Evolutionary conservation across 192 early-diverging fungal genomes (phyloP).

Genomic region (Gonapodya prolifera): DNA sequence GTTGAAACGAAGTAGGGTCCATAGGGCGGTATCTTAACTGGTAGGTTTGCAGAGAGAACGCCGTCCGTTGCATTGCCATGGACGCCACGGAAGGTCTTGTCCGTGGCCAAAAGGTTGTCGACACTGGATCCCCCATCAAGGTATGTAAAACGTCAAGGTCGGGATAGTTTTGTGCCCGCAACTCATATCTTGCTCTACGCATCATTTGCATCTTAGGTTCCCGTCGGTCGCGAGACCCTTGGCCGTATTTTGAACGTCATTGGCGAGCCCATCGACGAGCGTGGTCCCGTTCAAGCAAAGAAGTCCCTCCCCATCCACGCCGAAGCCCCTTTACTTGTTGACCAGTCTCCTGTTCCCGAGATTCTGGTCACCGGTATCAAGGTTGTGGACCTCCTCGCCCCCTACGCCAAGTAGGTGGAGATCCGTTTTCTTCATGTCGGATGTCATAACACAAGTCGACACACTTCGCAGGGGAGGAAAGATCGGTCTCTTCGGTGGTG

Average conservation of each 20-base stretch:
- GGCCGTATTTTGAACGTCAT: constrained; percentile 98
- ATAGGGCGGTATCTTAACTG: constrained; percentile 9
- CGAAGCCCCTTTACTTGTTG: constrained; percentile 84
- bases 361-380: constrained; percentile 96
- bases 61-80: constrained; percentile 98
- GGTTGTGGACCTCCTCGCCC: constrained; percentile 95
- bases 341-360: constrained; percentile 89
- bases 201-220: background rate
- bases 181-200: background rate
- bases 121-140: constrained; percentile 86
- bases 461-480: constrained; percentile 67
- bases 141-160: too few species aligned
- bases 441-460: too few species aligned
- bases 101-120: constrained; percentile 85
- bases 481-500: constrained; percentile 98
- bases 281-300: constrained; percentile 89
- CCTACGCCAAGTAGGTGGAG: constrained; percentile 52
- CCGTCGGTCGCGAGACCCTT: constrained; percentile 6
- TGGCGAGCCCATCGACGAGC: constrained; percentile 96
- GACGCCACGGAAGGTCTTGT: constrained; percentile 97
- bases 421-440: too few species aligned
- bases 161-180: too few species aligned
- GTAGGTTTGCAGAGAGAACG: constrained; percentile 57
- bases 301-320: constrained; percentile 79
- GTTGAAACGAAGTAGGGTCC: background rate